These are phyloP conservation scores for Zelopaecilomyces penicillatus DNA, from an alignment of 2,329 filamentous ascomycete species.

Conservation along the genomic window DNA sequence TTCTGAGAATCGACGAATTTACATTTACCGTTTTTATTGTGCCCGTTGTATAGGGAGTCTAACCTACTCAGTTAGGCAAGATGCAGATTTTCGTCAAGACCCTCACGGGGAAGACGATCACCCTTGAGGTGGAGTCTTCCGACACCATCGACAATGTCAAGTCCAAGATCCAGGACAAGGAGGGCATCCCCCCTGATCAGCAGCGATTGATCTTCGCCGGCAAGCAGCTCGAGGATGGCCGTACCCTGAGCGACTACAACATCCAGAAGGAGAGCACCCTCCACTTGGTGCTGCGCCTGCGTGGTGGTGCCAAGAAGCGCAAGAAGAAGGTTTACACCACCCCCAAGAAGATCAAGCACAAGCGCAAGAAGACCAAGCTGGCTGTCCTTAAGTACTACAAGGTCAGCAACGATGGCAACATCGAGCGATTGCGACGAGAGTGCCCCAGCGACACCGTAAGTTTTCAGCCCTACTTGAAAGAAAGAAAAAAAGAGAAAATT, in stretches of 20 bases:
- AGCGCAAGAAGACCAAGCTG: constrained; percentile 99
- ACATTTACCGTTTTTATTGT: background rate
- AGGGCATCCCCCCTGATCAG: constrained; percentile 98
- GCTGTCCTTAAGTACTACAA: constrained; percentile 99
- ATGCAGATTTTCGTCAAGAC: constrained; percentile 75
- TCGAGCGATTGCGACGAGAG: constrained; percentile 97
- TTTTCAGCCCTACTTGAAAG: constrained; percentile 13
- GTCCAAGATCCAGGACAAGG: constrained; percentile 98
- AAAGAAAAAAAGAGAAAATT: no score
- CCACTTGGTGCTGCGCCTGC: constrained; percentile 93
- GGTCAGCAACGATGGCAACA: constrained; percentile 99
- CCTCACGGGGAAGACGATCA: constrained; percentile 99
- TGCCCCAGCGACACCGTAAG: constrained; percentile 85
- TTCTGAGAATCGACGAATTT: constrained; percentile 4
- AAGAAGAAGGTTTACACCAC: constrained; percentile 99
- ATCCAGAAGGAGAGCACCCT: constrained; percentile 99
- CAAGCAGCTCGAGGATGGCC: constrained; percentile 99
- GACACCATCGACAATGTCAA: constrained; percentile 99
- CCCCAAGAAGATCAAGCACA: constrained; percentile 99
- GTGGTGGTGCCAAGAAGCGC: constrained; percentile 99
- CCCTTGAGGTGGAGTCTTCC: constrained; percentile 99
- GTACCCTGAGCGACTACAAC: constrained; percentile 99
- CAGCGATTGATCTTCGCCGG: constrained; percentile 99
- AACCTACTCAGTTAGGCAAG: constrained; percentile 47
- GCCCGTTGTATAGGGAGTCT: constrained; percentile 21